Conservation (phyloP, 306 rosid genomes). For the Medicago arabica region DNA sequence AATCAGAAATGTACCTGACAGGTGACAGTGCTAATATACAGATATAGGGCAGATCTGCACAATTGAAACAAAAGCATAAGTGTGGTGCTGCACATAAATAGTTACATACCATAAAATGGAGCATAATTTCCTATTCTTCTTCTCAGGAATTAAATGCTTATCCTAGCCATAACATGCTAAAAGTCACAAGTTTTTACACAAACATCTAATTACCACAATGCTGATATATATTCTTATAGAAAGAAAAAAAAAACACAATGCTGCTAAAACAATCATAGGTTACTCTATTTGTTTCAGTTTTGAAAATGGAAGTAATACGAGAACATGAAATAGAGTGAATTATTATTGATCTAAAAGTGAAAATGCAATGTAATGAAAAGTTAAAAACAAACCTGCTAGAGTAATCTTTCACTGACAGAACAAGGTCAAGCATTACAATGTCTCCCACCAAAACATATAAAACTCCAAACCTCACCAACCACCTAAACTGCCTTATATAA, state of each 20-base stretch:
- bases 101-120: too few species aligned
- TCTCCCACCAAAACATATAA: slow-evolving; percentile 77
- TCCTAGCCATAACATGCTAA: too few species aligned
- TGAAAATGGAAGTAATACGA: too few species aligned
- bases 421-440: slow-evolving; percentile 69
- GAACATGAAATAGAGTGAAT: too few species aligned
- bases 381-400: slow-evolving; percentile 59
- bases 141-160: too few species aligned
- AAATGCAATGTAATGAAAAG: slow-evolving; percentile 22
- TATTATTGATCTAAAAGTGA: background rate
- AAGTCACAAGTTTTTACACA: too few species aligned
- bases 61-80: slow-evolving; percentile 20
- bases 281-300: background rate
- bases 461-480: slow-evolving; percentile 82
- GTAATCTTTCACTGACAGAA: slow-evolving; percentile 63
- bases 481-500: slow-evolving; percentile 75
- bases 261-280: slow-evolving; percentile 3
- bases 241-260: too few species aligned
- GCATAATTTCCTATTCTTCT: too few species aligned
- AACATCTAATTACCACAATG: too few species aligned
- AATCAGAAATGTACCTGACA: slow-evolving; percentile 60
- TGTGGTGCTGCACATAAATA: too few species aligned
- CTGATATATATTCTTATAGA: too few species aligned
- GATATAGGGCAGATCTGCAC: slow-evolving; percentile 66
- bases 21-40: slow-evolving; percentile 55